Evolutionary conservation across 176 grass and related monocot genomes (phyloP).

Genomic region (Panicum miliaceum): DNA sequence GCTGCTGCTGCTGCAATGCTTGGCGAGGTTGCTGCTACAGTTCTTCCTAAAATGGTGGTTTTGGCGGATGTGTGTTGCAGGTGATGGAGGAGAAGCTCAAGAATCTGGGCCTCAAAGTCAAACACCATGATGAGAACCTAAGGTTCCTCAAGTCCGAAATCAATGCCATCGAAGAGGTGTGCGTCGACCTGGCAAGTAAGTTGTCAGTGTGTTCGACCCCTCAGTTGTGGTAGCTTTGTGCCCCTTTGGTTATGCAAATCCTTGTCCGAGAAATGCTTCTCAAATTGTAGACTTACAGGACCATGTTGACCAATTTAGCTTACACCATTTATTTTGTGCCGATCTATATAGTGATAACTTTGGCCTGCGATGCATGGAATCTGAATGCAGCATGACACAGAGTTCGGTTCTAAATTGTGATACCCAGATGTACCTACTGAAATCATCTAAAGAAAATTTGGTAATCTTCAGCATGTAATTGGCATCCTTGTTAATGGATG

Average conservation of each 20-base stretch:
- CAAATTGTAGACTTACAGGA: not conserved
- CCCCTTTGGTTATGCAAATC: not conserved
- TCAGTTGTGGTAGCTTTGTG: not conserved
- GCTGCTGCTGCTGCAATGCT: not conserved
- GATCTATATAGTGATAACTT: not conserved
- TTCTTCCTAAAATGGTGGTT: not conserved
- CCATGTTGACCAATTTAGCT: not conserved
- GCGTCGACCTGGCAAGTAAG: slow-evolving; percentile 64
- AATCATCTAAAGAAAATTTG: not conserved
- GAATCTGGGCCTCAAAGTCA: slow-evolving; percentile 61
- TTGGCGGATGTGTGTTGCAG: slow-evolving; percentile 48
- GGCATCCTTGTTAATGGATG: not conserved
- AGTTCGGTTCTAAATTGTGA: not conserved
- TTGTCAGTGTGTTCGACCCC: not conserved
- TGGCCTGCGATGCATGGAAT: not conserved
- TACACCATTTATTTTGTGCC: not conserved
- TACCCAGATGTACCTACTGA: not conserved
- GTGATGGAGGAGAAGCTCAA: slow-evolving; percentile 66
- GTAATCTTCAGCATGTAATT: slow-evolving; percentile 4
- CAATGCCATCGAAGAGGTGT: slow-evolving; percentile 41
- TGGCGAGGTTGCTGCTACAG: not conserved
- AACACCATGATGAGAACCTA: slow-evolving; percentile 74
- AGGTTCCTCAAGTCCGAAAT: slow-evolving; percentile 68
- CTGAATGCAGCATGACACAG: not conserved
- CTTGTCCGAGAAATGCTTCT: slow-evolving; percentile 17